These are phyloP conservation scores for Rhodotorula kratochvilovae DNA, from an alignment of 768 basidiomycete genomes.

Conservation along the genomic window DNA sequence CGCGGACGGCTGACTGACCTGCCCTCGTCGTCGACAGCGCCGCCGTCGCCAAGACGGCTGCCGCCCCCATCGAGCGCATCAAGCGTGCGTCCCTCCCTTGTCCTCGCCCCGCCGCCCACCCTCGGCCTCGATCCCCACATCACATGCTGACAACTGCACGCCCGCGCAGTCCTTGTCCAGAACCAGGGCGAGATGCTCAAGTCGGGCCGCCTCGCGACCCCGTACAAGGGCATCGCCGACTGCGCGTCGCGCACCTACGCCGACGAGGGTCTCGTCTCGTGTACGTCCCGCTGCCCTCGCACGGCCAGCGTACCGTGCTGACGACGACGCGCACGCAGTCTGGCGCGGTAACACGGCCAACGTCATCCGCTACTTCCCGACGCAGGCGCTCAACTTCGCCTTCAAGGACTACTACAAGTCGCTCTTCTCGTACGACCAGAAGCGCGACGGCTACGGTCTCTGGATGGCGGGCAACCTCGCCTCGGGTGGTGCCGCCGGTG, in stretches of 20 bases:
- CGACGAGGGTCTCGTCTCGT: slow-evolving; percentile 87
- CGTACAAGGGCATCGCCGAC: slow-evolving; percentile 94
- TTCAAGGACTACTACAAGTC: slow-evolving; percentile 95
- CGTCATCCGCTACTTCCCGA: slow-evolving; percentile 99
- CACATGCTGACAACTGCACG: neutral
- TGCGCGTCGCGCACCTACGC: slow-evolving; percentile 86
- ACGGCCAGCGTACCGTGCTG: too few species aligned
- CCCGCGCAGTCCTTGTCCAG: slow-evolving; percentile 34
- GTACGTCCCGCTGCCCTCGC: slow-evolving; percentile 24
- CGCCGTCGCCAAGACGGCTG: slow-evolving; percentile 96
- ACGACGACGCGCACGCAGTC: slow-evolving; percentile 48
- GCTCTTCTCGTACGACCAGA: slow-evolving; percentile 96
- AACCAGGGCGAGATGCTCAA: slow-evolving; percentile 99
- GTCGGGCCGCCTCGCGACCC: slow-evolving; percentile 91
- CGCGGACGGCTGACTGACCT: slow-evolving; percentile 44
- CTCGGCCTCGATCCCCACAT: neutral
- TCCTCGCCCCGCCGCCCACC: slow-evolving; percentile 43
- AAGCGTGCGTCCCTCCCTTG: slow-evolving; percentile 92
- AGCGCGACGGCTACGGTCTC: slow-evolving; percentile 83
- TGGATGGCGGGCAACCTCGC: slow-evolving; percentile 99
- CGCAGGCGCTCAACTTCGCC: slow-evolving; percentile 92
- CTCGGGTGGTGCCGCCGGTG: slow-evolving; percentile 99
- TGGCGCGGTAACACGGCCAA: slow-evolving; percentile 99
- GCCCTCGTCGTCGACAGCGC: slow-evolving; percentile 34
- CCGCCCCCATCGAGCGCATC: slow-evolving; percentile 99